Percentiles rank a stretch among this genome's conserved stretches.
These are phyloP conservation scores for Adansonia gregorii DNA, from an alignment of 441 rosid genomes.

Conservation along the genomic window DNA sequence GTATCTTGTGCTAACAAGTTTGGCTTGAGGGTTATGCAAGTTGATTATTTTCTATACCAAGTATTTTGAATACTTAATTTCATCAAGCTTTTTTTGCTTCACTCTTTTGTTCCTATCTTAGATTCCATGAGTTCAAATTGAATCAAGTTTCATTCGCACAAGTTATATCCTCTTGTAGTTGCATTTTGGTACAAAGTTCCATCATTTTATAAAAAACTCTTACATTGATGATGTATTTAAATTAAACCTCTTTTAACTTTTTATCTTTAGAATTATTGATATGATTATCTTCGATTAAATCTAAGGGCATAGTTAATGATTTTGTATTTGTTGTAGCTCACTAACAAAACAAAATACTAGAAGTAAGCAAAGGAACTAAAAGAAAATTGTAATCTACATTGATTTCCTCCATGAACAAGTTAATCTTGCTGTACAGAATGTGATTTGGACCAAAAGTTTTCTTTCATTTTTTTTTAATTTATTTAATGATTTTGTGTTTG, in stretches of 20 bases:
- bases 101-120: neutral
- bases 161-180: neutral
- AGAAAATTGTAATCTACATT: no score
- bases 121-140: neutral
- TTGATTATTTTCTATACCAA: neutral
- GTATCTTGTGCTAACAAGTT: neutral
- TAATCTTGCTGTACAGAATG: no score
- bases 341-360: no score
- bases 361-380: no score
- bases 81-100: neutral
- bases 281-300: neutral
- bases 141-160: neutral
- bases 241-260: no score
- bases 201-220: neutral
- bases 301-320: neutral
- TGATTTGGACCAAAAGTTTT: no score
- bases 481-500: no score
- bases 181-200: neutral
- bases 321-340: no score
- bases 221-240: neutral
- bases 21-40: no score
- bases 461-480: no score
- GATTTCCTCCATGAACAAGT: no score
- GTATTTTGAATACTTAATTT: neutral
- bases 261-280: neutral